These are phyloP conservation scores for Ambrosiella cleistominuta DNA, from an alignment of 2,329 filamentous ascomycete genomes.

Conservation along the genomic window DNA sequence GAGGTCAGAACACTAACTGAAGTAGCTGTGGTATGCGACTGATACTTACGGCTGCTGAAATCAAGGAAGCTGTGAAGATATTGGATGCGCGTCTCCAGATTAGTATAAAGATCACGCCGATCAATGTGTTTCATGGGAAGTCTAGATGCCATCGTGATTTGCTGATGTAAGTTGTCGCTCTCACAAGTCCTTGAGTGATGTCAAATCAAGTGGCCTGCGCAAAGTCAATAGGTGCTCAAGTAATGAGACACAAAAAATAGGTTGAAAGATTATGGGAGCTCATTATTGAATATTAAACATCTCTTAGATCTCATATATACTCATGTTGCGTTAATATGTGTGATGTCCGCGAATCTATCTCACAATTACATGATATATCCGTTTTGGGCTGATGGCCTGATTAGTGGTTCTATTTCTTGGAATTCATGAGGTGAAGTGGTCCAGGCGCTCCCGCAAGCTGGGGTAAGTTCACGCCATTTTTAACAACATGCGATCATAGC, in stretches of 20 bases:
- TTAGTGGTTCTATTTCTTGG: conserved; percentile 9
- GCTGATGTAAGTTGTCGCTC: background rate
- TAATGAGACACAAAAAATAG: background rate
- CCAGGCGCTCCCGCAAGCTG: conserved; percentile 1
- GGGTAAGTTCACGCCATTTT: conserved; percentile 4
- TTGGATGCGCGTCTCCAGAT: conserved; percentile 49
- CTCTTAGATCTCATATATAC: background rate
- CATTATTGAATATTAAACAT: background rate
- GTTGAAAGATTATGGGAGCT: background rate
- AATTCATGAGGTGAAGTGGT: conserved; percentile 2
- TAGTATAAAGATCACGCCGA: conserved; percentile 53
- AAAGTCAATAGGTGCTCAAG: background rate
- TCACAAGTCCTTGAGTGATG: too few relatives aligned
- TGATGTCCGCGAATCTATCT: background rate
- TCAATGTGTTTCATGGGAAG: conserved; percentile 41
- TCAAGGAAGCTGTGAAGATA: conserved; percentile 64
- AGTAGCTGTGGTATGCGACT: background rate
- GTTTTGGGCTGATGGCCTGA: conserved; percentile 6
- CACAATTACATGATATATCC: background rate
- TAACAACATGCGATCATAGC: conserved; percentile 2
- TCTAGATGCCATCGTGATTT: conserved; percentile 17
- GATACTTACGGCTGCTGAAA: conserved; percentile 47
- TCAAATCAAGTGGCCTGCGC: too few relatives aligned
- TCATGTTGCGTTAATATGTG: background rate
- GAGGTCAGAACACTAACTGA: background rate